A percentile compares a stretch with the other conserved stretches of the same genome.
phyloP scores from a whole-genome alignment of 257 asterid species.

The Parsonsia alboflavescens region DNA sequence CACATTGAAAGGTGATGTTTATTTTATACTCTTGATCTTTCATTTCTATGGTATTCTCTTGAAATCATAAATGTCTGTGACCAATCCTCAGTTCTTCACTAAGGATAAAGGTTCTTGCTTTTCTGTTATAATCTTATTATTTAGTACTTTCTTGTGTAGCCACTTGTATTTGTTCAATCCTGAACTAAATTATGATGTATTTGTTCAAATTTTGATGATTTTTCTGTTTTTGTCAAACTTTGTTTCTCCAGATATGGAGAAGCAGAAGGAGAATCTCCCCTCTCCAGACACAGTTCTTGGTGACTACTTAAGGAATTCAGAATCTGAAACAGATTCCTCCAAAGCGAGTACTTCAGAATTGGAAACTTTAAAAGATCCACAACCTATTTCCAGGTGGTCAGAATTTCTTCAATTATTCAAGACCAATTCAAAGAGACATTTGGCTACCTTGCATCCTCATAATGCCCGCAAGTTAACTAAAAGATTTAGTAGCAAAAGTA shows the following conservation, averaged over 20 bases:
- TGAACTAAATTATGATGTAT: background rate
- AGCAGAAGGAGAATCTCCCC: conserved; percentile 36
- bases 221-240: background rate
- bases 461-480: conserved; percentile 41
- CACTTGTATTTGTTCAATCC: background rate
- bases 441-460: conserved; percentile 47
- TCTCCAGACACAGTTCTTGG: conserved; percentile 96
- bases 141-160: background rate
- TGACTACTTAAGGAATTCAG: conserved; percentile 62
- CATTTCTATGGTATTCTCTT: background rate
- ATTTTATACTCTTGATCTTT: background rate
- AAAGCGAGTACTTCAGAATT: conserved; percentile 70
- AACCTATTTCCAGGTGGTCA: conserved; percentile 47
- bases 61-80: background rate
- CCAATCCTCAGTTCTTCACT: background rate
- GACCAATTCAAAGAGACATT: conserved; percentile 47
- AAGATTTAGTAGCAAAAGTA: conserved; percentile 53
- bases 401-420: conserved; percentile 46
- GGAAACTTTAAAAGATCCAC: conserved; percentile 29
- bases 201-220: background rate
- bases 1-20: background rate
- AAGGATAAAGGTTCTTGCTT: background rate
- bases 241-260: conserved; percentile 50
- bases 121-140: background rate
- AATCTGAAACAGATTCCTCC: conserved; percentile 69